Base-by-base conservation (phyloP, 257 asterid species). In the Knoxia roxburghii region DNA sequence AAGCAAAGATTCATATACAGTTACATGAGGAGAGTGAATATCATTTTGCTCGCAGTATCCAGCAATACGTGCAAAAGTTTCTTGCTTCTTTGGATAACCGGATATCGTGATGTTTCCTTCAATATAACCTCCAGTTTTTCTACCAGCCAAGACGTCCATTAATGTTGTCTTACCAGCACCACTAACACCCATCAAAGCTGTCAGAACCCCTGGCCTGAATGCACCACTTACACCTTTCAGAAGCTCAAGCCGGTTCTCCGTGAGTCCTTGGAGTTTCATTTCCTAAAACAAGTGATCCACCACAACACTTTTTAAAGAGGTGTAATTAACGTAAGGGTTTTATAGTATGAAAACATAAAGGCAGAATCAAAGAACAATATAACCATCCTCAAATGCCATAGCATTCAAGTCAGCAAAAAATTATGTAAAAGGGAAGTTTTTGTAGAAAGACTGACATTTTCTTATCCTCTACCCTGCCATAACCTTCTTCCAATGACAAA, bases 41-140 rank as follows among this genome's bases (percentile, higher is more conserved):
- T 68, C 73, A 21, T 43, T 68, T 68, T 68, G 73, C 11, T 68
- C 73, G 21, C 73, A 68, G 48, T 68, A 68, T 5, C 73, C 73
- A 8, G 73, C 40, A 27, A 58, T 30, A 3, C 73, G 37, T 8
- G 73, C 33, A 68, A 68, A 68, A 2, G 73, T 68, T 68, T 58
- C 73, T 48, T 68, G 66, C 46, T 58, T 57, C 58, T 58, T 68
- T 20, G 66, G 57, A n/a, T 26, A 68, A 29, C 73, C 59, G 0
- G 66, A 57, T 43, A 68, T 24, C 2, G 58, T 45, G 5, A 68
- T 45, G 43, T n/a, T 46, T 6, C 66, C 73, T 21, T 56, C 65
- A 29, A 68, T 32, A 45, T 57, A 68, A 6, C 66, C 73, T 8
- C 66, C 73, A 27, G 73, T 68, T 10, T 68, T 68, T 27, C 73